Conservation (phyloP, 1,139 yeast species). For the Suhomyces atakaporum region DNA sequence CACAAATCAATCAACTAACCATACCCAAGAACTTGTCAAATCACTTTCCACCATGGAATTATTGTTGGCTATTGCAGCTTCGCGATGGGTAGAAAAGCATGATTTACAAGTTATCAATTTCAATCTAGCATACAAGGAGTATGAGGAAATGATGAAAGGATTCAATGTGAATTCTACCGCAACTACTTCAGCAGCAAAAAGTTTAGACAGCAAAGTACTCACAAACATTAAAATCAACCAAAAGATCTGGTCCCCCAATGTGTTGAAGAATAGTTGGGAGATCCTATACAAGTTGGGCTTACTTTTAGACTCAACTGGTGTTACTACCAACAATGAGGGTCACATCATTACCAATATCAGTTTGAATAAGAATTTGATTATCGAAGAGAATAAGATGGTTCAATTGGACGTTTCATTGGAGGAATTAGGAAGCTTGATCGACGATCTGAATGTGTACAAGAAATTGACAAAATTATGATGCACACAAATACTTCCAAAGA, state of each 20-base stretch:
- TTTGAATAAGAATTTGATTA: conserved; percentile 31
- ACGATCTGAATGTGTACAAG: conserved; percentile 33
- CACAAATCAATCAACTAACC: conserved; percentile 23
- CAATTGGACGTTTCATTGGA: conserved; percentile 49
- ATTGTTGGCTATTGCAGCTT: conserved; percentile 68
- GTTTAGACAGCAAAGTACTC: conserved; percentile 32
- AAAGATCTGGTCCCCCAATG: conserved; percentile 50
- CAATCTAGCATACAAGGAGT: conserved; percentile 78
- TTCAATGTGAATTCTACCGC: conserved; percentile 43
- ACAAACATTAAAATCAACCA: conserved; percentile 42
- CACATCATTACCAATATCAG: conserved; percentile 32
- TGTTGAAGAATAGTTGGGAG: conserved; percentile 60
- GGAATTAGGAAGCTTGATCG: conserved; percentile 40
- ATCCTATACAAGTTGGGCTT: conserved; percentile 40
- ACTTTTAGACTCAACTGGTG: conserved; percentile 34
- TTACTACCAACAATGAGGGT: conserved; percentile 38
- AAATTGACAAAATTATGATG: conserved; percentile 31
- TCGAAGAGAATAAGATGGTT: conserved; percentile 50
- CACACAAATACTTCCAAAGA: background rate
- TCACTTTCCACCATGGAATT: conserved; percentile 71
- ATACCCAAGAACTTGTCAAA: conserved; percentile 32
- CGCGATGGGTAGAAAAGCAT: conserved; percentile 65
- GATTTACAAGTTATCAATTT: conserved; percentile 64
- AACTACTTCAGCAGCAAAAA: conserved; percentile 25
- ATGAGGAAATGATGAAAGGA: conserved; percentile 53